phyloP scores from a whole-genome alignment of 2,329 filamentous ascomycete genomes.

The Teratosphaeriaceae sp. region DNA sequence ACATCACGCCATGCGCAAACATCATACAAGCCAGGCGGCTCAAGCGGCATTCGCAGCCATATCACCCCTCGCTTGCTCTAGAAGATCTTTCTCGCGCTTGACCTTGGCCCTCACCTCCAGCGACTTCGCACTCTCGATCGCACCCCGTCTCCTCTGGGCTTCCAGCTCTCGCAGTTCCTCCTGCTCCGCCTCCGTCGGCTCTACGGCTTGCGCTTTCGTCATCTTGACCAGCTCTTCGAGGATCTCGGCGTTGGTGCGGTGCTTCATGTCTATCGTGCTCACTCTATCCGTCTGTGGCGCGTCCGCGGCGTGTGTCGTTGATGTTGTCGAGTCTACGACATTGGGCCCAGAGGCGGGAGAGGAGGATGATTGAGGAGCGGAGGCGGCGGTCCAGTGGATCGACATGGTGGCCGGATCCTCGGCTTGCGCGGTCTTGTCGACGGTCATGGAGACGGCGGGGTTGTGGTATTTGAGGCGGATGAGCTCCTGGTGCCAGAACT shows the following conservation, averaged over 20 bases:
- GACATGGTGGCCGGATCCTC: constrained; percentile 54
- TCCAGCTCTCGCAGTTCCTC: constrained; percentile 52
- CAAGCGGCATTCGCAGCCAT: constrained; percentile 13
- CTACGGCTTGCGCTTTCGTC: constrained; percentile 53
- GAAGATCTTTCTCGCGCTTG: constrained; percentile 55
- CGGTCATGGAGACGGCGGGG: constrained; percentile 72
- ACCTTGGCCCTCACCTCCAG: constrained; percentile 49
- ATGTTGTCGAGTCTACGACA: constrained; percentile 21
- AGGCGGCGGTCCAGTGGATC: constrained; percentile 49
- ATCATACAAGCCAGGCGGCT: neutral
- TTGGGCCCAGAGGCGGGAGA: constrained; percentile 21
- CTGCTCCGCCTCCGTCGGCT: constrained; percentile 54
- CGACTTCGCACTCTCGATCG: constrained; percentile 50
- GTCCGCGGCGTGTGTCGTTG: constrained; percentile 14
- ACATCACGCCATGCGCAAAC: neutral
- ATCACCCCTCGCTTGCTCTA: constrained; percentile 49
- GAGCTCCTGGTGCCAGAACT: constrained; percentile 81
- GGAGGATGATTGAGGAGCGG: constrained; percentile 17
- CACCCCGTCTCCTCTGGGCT: constrained; percentile 46
- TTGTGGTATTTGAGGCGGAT: constrained; percentile 93
- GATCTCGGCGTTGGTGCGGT: constrained; percentile 55
- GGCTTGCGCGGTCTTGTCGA: constrained; percentile 60
- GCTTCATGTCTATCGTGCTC: constrained; percentile 51
- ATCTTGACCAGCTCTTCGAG: constrained; percentile 55
- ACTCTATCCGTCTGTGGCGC: constrained; percentile 30